These are phyloP conservation scores for Dioscorea alata DNA, from an alignment of 106 monocot genomes.

Conservation along the genomic window DNA sequence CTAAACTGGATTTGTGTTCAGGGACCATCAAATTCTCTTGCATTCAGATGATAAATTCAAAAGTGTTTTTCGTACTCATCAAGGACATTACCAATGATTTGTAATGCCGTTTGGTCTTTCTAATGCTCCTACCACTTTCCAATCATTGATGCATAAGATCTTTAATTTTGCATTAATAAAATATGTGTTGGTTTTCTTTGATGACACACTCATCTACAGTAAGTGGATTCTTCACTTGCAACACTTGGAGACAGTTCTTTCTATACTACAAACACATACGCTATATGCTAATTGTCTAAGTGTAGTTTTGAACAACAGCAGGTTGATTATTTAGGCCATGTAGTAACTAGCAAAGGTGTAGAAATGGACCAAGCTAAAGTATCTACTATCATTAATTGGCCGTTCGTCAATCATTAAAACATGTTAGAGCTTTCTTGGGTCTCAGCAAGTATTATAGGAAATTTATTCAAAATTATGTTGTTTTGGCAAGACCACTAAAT, in stretches of 20 bases:
- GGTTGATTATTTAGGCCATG: conserved; percentile 1
- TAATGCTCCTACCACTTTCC: not conserved
- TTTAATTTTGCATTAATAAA: not conserved
- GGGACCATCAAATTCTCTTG: not conserved
- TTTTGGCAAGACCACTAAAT: not conserved
- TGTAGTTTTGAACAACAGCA: not conserved
- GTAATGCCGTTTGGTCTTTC: conserved; percentile 1
- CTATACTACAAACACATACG: not conserved
- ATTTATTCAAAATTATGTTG: not conserved
- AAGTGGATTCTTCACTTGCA: not conserved
- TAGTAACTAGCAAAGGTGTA: not conserved
- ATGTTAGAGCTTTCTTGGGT: not conserved
- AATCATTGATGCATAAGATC: not conserved
- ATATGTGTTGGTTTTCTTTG: not conserved
- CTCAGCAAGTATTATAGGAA: not conserved
- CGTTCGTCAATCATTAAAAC: not conserved
- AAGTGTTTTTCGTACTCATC: not conserved
- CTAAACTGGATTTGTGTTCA: not conserved
- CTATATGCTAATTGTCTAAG: not conserved
- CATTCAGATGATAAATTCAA: not conserved
- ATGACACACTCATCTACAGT: not conserved
- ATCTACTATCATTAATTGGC: not conserved
- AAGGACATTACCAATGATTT: not conserved
- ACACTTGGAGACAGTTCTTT: not conserved
- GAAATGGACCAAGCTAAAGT: not conserved